Evolutionary conservation across 176 grass and related monocot species (phyloP).

Genomic region (Dactylis glomerata): DNA sequence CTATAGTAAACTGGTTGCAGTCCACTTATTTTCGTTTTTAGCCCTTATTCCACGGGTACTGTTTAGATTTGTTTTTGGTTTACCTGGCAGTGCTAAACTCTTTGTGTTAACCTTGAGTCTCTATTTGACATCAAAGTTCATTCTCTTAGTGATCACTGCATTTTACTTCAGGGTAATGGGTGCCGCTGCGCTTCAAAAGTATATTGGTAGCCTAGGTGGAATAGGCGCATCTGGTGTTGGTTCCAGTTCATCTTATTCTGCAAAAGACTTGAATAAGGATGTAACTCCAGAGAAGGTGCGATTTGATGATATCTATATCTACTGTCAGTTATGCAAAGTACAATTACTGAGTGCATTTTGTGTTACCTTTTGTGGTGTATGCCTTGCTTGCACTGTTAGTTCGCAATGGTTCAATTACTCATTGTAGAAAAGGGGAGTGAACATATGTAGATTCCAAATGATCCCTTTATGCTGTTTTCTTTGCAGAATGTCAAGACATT

Average conservation of each 20-base stretch:
- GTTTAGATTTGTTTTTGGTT: constrained; percentile 10
- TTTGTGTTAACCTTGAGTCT: neutral
- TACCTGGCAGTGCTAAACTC: neutral
- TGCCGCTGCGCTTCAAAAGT: constrained; percentile 74
- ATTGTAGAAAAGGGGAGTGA: neutral
- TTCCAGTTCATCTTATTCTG: constrained; percentile 72
- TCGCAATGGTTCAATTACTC: neutral
- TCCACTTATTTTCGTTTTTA: neutral
- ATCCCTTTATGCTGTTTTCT: constrained; percentile 20
- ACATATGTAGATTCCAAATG: constrained; percentile 6
- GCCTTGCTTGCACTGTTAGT: neutral
- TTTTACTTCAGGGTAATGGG: constrained; percentile 74
- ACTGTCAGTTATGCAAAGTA: neutral
- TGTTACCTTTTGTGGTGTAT: neutral
- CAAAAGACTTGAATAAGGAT: constrained; percentile 96
- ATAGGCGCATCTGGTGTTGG: constrained; percentile 87
- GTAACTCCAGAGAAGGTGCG: constrained; percentile 90
- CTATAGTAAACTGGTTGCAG: neutral
- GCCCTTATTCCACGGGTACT: neutral
- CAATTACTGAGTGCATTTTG: neutral
- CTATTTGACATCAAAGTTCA: neutral
- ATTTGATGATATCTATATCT: constrained; percentile 6
- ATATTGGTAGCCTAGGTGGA: constrained; percentile 92
- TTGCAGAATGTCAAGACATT: constrained; percentile 94
- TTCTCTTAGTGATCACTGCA: constrained; percentile 22